These are phyloP conservation scores for Plantago major DNA, from an alignment of 257 asterid species.

Conservation along the genomic window DNA sequence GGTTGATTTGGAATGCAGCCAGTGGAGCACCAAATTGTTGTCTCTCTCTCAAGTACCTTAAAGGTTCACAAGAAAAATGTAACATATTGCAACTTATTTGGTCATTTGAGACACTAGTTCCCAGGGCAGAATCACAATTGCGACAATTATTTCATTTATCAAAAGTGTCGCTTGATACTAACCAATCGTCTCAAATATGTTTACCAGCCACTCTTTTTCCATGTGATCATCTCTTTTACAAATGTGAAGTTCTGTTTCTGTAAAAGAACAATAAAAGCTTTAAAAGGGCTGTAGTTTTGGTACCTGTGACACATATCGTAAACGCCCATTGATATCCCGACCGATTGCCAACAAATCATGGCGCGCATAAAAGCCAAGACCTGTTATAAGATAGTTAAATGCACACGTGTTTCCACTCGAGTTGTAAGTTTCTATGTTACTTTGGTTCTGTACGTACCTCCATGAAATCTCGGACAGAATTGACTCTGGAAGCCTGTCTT, in stretches of 20 bases:
- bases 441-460: not conserved
- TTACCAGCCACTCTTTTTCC: no score
- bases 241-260: no score
- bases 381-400: no score
- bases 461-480: conserved; percentile 1
- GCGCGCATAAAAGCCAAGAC: conserved; percentile 90
- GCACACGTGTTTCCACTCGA: no score
- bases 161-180: no score
- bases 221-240: no score
- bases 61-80: no score
- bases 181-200: no score
- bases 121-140: conserved; percentile 11
- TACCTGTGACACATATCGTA: conserved; percentile 98
- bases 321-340: conserved; percentile 96
- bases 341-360: conserved; percentile 90
- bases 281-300: not conserved
- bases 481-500: conserved; percentile 13
- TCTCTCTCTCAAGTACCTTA: conserved; percentile 87
- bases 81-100: no score
- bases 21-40: conserved; percentile 92
- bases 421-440: not conserved
- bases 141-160: conserved; percentile 7
- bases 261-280: not conserved
- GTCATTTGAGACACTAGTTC: no score
- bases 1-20: conserved; percentile 93